These are phyloP conservation scores for Anthoceros angustus DNA, from an alignment of 225 moss, liverwort and hornwort genomes.

Conservation along the genomic window DNA sequence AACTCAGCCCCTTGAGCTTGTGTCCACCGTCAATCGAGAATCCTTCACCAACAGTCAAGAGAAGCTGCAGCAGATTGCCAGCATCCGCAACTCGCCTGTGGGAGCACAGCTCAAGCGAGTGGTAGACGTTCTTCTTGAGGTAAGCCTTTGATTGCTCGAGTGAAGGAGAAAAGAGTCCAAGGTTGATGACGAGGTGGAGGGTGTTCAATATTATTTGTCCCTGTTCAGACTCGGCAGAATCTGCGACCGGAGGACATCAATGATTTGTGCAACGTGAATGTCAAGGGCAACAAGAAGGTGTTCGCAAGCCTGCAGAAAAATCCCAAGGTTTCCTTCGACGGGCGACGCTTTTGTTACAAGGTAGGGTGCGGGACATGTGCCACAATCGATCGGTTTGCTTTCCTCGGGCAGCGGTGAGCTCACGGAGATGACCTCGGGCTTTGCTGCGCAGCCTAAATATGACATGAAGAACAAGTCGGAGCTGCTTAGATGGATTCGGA, in stretches of 20 bases:
- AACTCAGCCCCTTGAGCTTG: no score
- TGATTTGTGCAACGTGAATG: conserved; percentile 73
- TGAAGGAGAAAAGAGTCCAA: no score
- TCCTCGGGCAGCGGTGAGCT: neutral
- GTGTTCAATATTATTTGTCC: no score
- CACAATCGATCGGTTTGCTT: neutral
- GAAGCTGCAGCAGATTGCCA: no score
- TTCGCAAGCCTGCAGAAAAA: conserved; percentile 88
- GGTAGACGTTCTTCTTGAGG: no score
- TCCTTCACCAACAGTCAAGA: no score
- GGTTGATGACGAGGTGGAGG: no score
- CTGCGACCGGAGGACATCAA: conserved; percentile 72
- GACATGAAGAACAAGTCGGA: conserved; percentile 71
- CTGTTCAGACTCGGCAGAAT: conserved; percentile 67
- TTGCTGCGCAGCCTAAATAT: conserved; percentile 54
- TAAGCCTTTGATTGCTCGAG: no score
- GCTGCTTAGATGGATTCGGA: conserved; percentile 60
- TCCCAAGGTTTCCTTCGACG: conserved; percentile 81
- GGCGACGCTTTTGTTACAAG: conserved; percentile 84
- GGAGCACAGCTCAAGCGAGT: no score
- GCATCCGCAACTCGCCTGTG: no score
- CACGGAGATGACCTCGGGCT: neutral
- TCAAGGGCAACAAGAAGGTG: conserved; percentile 61
- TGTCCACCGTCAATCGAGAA: no score
- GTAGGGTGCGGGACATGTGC: conserved; percentile 18